Conservation (phyloP, 2,329 filamentous ascomycete genomes). For the Microcera coccophila region DNA sequence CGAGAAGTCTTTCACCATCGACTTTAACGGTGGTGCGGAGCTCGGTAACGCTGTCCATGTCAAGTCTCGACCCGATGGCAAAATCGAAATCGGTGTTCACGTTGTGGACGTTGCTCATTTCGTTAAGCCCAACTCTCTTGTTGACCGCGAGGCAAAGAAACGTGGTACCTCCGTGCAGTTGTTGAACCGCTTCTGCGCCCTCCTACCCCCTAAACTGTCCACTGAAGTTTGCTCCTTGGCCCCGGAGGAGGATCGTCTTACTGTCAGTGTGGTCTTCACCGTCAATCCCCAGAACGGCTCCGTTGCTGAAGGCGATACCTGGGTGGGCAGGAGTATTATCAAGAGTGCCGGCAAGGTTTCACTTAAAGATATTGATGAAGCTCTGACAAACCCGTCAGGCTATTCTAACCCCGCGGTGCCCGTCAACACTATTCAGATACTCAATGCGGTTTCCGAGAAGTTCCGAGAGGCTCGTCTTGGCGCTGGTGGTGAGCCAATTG, state of each 20-base stretch:
- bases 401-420: slow-evolving; percentile 63
- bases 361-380: slow-evolving; percentile 80
- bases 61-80: slow-evolving; percentile 76
- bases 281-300: slow-evolving; percentile 77
- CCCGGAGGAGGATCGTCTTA: slow-evolving; percentile 83
- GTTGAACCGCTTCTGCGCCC: slow-evolving; percentile 80
- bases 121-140: slow-evolving; percentile 90
- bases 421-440: slow-evolving; percentile 72
- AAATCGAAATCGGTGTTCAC: slow-evolving; percentile 91
- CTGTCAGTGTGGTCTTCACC: slow-evolving; percentile 89
- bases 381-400: slow-evolving; percentile 61
- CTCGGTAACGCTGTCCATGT: slow-evolving; percentile 91
- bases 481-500: slow-evolving; percentile 72
- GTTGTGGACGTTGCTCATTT: slow-evolving; percentile 95
- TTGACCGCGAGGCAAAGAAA: slow-evolving; percentile 97
- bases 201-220: slow-evolving; percentile 83
- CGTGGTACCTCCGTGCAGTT: slow-evolving; percentile 93
- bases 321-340: slow-evolving; percentile 90
- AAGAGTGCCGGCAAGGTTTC: slow-evolving; percentile 85
- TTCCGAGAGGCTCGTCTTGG: slow-evolving; percentile 86
- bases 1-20: slow-evolving; percentile 87
- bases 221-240: slow-evolving; percentile 83
- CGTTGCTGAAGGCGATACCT: slow-evolving; percentile 80
- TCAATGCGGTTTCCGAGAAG: slow-evolving; percentile 80
- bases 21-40: slow-evolving; percentile 81